Evolutionary conservation across 1,284 basidiomycete genomes (phyloP).

Genomic region (Ceratobasidium sp.): DNA sequence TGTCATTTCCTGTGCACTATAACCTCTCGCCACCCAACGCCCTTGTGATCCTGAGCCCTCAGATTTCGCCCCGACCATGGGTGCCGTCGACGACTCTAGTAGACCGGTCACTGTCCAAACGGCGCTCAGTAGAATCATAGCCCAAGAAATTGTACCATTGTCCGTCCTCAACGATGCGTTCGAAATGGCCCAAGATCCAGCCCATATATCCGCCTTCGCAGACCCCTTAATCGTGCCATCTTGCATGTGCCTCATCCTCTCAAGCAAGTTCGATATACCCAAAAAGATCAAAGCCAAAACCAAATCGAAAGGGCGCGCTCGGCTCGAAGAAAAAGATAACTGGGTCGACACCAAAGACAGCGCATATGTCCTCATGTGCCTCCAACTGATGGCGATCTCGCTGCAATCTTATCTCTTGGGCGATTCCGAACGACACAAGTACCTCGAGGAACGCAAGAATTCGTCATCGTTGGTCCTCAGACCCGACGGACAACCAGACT

Average conservation of each 20-base stretch:
- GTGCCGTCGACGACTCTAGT: neutral
- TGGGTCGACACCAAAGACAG: neutral
- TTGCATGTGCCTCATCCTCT: conserved; percentile 1
- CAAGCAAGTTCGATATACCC: too few relatives aligned
- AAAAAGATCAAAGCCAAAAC: neutral
- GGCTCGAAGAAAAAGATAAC: neutral
- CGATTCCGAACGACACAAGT: neutral
- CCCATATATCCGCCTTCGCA: neutral
- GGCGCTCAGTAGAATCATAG: neutral
- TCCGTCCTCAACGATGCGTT: conserved; percentile 17
- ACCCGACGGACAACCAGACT: neutral
- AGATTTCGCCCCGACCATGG: neutral
- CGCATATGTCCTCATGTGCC: neutral
- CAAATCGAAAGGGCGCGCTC: neutral
- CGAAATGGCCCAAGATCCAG: conserved; percentile 6
- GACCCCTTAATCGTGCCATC: neutral
- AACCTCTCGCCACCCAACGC: too few relatives aligned
- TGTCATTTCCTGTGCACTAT: too few relatives aligned
- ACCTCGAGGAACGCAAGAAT: neutral
- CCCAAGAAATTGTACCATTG: neutral
- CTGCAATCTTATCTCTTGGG: neutral
- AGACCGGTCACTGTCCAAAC: neutral
- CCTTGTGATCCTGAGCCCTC: too few relatives aligned
- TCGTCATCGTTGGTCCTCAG: too few relatives aligned
- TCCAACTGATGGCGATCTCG: conserved; percentile 6